phyloP scores from a whole-genome alignment of 2,329 filamentous ascomycete species.

The Leptosphaerulina australis region DNA sequence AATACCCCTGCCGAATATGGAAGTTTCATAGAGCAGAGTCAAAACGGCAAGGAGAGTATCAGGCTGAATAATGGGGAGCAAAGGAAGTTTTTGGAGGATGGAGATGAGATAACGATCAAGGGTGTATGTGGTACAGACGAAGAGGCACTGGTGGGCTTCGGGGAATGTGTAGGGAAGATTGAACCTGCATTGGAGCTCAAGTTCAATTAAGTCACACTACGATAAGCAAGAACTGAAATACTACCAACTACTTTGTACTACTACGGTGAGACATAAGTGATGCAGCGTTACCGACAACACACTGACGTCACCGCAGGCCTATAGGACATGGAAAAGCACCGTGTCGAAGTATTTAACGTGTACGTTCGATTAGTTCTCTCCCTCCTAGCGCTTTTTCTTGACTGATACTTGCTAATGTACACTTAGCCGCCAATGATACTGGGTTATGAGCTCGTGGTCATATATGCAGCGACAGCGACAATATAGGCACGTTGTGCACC shows the following conservation, averaged over 20 bases:
- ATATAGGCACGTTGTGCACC: neutral
- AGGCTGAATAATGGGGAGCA: constrained; percentile 68
- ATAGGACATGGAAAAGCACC: too few species aligned
- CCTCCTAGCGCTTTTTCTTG: neutral
- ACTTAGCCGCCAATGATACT: neutral
- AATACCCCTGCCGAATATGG: constrained; percentile 63
- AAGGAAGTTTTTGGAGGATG: constrained; percentile 74
- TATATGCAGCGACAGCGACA: neutral
- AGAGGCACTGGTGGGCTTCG: constrained; percentile 75
- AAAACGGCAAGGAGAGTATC: constrained; percentile 69
- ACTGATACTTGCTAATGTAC: neutral
- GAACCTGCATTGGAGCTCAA: constrained; percentile 42
- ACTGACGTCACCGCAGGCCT: neutral
- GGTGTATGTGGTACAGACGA: constrained; percentile 69
- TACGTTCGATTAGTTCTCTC: neutral
- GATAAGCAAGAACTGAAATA: neutral
- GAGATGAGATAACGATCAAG: constrained; percentile 70
- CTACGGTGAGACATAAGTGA: neutral
- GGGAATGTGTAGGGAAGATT: constrained; percentile 71
- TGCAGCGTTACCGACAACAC: neutral
- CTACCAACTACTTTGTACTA: too few species aligned
- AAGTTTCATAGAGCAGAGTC: constrained; percentile 73
- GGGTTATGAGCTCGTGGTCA: neutral
- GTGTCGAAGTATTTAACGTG: neutral
- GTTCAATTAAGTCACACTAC: constrained; percentile 19